Conservation (phyloP, 257 asterid species). For the Solanum infundibuliforme region DNA sequence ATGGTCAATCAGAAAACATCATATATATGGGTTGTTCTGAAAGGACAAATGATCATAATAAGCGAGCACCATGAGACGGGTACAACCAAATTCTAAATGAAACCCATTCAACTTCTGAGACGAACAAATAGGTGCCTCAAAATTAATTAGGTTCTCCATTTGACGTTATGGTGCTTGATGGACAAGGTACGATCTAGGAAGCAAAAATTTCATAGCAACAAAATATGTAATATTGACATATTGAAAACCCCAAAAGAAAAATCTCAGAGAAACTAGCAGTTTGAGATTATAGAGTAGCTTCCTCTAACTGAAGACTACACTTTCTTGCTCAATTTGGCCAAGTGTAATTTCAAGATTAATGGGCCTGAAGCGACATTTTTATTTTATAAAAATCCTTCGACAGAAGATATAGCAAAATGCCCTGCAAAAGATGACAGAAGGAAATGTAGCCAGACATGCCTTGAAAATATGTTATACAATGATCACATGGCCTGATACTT, state of each 20-base stretch:
- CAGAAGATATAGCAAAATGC: not conserved
- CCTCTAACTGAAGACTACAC: not conserved
- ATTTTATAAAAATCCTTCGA: not conserved
- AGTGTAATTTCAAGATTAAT: not conserved
- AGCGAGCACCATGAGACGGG: not conserved
- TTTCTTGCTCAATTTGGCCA: not conserved
- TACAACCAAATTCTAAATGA: not conserved
- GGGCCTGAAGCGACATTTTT: not conserved
- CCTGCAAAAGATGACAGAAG: not conserved
- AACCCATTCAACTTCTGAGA: not conserved
- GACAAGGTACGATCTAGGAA: not conserved
- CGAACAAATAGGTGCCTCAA: not conserved
- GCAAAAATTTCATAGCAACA: not conserved
- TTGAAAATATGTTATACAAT: not conserved
- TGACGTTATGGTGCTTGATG: not conserved
- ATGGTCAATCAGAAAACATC: not conserved
- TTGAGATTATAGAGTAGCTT: not conserved
- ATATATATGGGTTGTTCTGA: not conserved
- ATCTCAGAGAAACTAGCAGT: not conserved
- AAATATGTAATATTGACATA: not conserved
- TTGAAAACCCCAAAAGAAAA: not conserved
- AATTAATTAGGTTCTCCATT: not conserved
- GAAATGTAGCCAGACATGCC: not conserved
- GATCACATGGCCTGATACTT: not conserved
- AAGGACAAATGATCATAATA: not conserved